Evolutionary conservation across 2,329 filamentous ascomycete species (phyloP).

Genomic region (Amauroascus niger): DNA sequence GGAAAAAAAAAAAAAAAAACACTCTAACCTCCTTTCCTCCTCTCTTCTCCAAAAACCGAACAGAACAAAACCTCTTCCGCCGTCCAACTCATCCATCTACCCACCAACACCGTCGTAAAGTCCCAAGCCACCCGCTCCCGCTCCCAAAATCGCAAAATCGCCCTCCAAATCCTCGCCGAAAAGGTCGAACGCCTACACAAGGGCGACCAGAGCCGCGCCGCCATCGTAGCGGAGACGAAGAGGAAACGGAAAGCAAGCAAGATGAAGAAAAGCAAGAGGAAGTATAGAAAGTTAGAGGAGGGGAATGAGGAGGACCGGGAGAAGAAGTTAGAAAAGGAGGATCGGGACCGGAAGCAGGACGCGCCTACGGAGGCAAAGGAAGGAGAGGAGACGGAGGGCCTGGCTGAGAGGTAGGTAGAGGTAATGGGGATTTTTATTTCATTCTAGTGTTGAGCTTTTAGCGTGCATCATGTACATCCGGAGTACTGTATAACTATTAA

Average conservation of each 20-base stretch:
- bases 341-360: slow-evolving; percentile 13
- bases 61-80: slow-evolving; percentile 93
- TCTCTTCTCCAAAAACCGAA: too few relatives aligned
- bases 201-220: slow-evolving; percentile 64
- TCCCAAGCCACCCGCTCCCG: slow-evolving; percentile 83
- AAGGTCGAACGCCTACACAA: slow-evolving; percentile 64
- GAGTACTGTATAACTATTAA: too few relatives aligned
- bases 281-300: slow-evolving; percentile 34
- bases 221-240: slow-evolving; percentile 76
- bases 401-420: background rate
- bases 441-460: background rate
- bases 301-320: slow-evolving; percentile 11
- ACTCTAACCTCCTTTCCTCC: too few relatives aligned
- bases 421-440: background rate
- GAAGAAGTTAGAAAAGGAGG: slow-evolving; percentile 15
- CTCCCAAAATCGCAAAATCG: slow-evolving; percentile 77
- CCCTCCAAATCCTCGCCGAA: slow-evolving; percentile 65
- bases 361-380: slow-evolving; percentile 11
- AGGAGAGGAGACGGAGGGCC: background rate
- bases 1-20: too few relatives aligned
- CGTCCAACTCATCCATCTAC: slow-evolving; percentile 81
- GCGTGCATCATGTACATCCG: slow-evolving; percentile 1
- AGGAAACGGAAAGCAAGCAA: slow-evolving; percentile 47
- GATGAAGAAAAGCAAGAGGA: slow-evolving; percentile 37
- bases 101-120: slow-evolving; percentile 88